Percentiles rank a stretch among this genome's conserved stretches.
phyloP scores from a whole-genome alignment of 2,329 filamentous ascomycete species.

The Coniochaeta sp. region DNA sequence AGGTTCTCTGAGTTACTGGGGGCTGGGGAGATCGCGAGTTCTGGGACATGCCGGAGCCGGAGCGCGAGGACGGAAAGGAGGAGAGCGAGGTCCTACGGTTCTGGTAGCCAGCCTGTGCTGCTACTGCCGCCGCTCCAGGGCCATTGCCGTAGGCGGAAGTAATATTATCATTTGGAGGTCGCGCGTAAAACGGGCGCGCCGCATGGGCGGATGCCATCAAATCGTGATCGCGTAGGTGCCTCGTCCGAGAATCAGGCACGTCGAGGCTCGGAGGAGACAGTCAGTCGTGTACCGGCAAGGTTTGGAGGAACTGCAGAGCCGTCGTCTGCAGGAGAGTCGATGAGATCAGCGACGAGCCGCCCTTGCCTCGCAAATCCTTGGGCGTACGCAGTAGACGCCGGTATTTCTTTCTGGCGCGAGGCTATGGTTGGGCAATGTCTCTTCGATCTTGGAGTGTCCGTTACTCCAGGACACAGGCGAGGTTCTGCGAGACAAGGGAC shows the following conservation, averaged over 20 bases:
- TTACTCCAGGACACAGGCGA: neutral
- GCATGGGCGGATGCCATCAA: conserved; percentile 32
- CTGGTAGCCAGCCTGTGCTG: conserved; percentile 12
- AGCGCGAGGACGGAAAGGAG: conserved; percentile 52
- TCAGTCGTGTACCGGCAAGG: neutral
- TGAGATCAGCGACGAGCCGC: neutral
- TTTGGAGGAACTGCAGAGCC: neutral
- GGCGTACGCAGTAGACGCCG: neutral
- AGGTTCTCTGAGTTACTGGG: conserved; percentile 16
- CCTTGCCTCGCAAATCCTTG: neutral
- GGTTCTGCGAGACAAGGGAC: neutral
- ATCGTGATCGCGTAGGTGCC: neutral
- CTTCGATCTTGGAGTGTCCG: neutral
- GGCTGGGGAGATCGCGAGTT: conserved; percentile 47
- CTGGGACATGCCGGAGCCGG: conserved; percentile 50
- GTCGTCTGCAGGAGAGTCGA: neutral
- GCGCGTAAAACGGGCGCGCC: conserved; percentile 27
- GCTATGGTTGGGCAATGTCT: neutral
- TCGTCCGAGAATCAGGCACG: neutral
- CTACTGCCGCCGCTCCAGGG: conserved; percentile 7
- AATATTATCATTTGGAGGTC: conserved; percentile 29
- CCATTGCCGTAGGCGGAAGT: conserved; percentile 19
- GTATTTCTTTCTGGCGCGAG: neutral
- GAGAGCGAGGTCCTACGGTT: conserved; percentile 51
- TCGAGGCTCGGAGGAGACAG: neutral